Base-by-base conservation (phyloP, 108 stramenopile species). In the Cyclotella atomus region DNA sequence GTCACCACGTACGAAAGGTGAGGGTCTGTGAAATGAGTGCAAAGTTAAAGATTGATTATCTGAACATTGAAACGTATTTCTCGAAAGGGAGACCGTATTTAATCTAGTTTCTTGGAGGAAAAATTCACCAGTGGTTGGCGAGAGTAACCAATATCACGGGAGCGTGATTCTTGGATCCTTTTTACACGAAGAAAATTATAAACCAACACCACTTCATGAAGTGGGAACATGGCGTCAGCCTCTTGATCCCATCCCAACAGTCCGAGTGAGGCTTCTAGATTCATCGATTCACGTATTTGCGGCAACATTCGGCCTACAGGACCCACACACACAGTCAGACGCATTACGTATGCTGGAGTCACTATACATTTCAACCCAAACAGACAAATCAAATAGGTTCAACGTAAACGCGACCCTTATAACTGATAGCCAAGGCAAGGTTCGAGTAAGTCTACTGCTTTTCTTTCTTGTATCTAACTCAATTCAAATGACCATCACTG, bases 171-270 rank as follows among this genome's bases (percentile, higher is more conserved):
- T 94, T 50, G 88, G 79, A 6, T 64, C 77, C 55, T 70, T 77
- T 52, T 62, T 78, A 19, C 44, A 49, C 10, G 84, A 84, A 20
- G 73, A 65, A 17, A 43, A 71, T n/a, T 60, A 73, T 16, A 82
- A 75, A 50, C 87, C 90, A 21, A 93, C 92, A 19, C 88, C 89
- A 1, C 83, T 95, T 43, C 95, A 95, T 67, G 85, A 82, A 55
- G 91, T 91, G 21, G 95, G 95, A 32, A 92, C 85, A 55, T 95
- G 95, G 95, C 72, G 84, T 38, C 61, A 57, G 23, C 95, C 95
- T 20, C 73, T 82, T n/a, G 76, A 83, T 52, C 88, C 92, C 23
- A 92, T 87, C 21, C 72, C 72, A 36, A 84, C 87, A 16, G 82
- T 87, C 16, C 89, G 85, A 69, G 83, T 92, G 34, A 87, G 95